These are phyloP conservation scores for Dovyalis caffra DNA, from an alignment of 345 rosid genomes.

Conservation along the genomic window DNA sequence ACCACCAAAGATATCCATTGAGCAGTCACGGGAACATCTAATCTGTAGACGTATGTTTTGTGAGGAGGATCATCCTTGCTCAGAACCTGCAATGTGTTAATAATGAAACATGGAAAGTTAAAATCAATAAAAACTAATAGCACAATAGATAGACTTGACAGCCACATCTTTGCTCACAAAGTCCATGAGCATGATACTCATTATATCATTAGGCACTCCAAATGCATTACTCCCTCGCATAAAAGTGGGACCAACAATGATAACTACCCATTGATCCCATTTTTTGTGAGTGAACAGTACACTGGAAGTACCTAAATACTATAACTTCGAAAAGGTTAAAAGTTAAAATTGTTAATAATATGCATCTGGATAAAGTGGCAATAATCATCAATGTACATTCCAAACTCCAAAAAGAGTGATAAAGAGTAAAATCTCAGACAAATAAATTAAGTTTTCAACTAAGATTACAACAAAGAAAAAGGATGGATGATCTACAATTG, in stretches of 20 bases:
- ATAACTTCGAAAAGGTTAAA: background rate
- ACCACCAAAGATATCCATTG: slow-evolving; percentile 87
- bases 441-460: background rate
- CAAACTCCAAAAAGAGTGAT: background rate
- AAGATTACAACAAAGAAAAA: no score
- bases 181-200: background rate
- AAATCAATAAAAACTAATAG: slow-evolving; percentile 4
- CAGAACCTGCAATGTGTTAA: slow-evolving; percentile 54
- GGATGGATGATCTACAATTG: background rate
- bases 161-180: background rate
- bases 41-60: slow-evolving; percentile 77
- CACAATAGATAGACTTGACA: background rate
- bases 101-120: background rate
- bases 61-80: slow-evolving; percentile 87
- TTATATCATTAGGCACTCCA: background rate
- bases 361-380: background rate
- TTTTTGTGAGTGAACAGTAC: background rate
- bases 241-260: no score
- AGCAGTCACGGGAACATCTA: slow-evolving; percentile 79
- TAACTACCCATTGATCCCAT: background rate
- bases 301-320: background rate
- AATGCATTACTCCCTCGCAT: background rate
- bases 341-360: background rate
- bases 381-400: background rate
- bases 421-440: background rate